Evolutionary conservation across 768 basidiomycete genomes (phyloP).

Genomic region (Rossbeevera mucosa): DNA sequence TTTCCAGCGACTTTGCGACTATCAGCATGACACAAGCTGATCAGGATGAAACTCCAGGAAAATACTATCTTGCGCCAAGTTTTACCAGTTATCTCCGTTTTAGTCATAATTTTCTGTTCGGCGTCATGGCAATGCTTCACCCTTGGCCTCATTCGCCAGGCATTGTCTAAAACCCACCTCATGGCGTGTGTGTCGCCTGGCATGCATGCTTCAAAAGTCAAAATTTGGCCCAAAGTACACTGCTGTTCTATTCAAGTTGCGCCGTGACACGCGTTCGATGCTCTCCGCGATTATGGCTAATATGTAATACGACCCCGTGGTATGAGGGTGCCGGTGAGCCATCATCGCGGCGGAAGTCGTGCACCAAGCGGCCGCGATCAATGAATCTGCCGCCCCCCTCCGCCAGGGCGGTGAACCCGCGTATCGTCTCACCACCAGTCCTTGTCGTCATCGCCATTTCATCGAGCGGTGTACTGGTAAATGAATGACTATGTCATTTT

Average conservation of each 20-base stretch:
- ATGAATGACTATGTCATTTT: slow-evolving; percentile 18
- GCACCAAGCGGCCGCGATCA: slow-evolving; percentile 16
- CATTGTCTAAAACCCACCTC: slow-evolving; percentile 14
- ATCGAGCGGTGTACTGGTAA: slow-evolving; percentile 16
- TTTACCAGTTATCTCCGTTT: slow-evolving; percentile 10
- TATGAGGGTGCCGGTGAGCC: slow-evolving; percentile 9
- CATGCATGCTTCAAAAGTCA: slow-evolving; percentile 15
- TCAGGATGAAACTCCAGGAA: slow-evolving; percentile 1
- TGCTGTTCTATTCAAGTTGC: slow-evolving; percentile 19
- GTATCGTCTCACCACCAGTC: slow-evolving; percentile 19
- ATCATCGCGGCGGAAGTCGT: slow-evolving; percentile 21
- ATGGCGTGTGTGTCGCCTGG: slow-evolving; percentile 25
- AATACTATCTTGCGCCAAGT: slow-evolving; percentile 4
- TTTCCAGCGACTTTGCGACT: not conserved
- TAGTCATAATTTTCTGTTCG: not conserved
- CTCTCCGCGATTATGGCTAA: slow-evolving; percentile 21
- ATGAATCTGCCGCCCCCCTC: slow-evolving; percentile 18
- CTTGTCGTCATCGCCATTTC: slow-evolving; percentile 24
- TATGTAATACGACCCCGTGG: slow-evolving; percentile 29
- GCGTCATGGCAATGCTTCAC: slow-evolving; percentile 22
- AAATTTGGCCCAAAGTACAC: slow-evolving; percentile 13
- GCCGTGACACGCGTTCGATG: slow-evolving; percentile 19
- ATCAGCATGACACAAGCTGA: slow-evolving; percentile 1
- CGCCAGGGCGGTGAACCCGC: slow-evolving; percentile 21
- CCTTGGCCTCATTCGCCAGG: slow-evolving; percentile 12